Percentiles rank a stretch among this genome's conserved stretches.
phyloP scores from a whole-genome alignment of 2,329 filamentous ascomycete species.

The Hortaea werneckii region DNA sequence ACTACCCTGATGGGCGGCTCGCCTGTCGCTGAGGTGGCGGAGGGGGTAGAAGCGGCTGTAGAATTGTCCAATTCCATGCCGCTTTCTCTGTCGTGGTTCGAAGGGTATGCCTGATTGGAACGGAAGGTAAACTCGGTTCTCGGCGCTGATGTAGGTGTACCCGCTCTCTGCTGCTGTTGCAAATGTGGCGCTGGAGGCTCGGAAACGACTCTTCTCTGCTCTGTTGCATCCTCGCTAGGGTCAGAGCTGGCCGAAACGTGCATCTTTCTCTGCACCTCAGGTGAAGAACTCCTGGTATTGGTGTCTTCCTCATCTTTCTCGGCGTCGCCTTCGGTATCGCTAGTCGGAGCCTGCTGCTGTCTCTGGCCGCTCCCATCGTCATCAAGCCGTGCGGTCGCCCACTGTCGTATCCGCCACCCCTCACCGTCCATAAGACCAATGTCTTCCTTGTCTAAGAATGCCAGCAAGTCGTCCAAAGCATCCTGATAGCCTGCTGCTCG shows the following conservation, averaged over 20 bases:
- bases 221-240: slow-evolving; percentile 10
- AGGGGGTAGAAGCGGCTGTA: slow-evolving; percentile 23
- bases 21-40: not conserved
- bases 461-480: slow-evolving; percentile 79
- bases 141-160: slow-evolving; percentile 2
- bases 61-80: slow-evolving; percentile 19
- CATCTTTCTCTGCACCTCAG: slow-evolving; percentile 19
- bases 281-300: slow-evolving; percentile 37
- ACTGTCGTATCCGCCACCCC: slow-evolving; percentile 55
- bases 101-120: slow-evolving; percentile 43
- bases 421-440: slow-evolving; percentile 72
- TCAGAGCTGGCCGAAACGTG: slow-evolving; percentile 8
- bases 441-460: slow-evolving; percentile 72
- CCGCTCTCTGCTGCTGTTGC: slow-evolving; percentile 7
- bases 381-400: slow-evolving; percentile 60
- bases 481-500: slow-evolving; percentile 83
- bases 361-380: slow-evolving; percentile 32
- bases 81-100: slow-evolving; percentile 43
- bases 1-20: not conserved
- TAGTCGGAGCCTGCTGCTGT: slow-evolving; percentile 32
- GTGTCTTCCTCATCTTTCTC: slow-evolving; percentile 38
- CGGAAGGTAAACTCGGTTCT: slow-evolving; percentile 55
- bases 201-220: slow-evolving; percentile 14
- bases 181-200: slow-evolving; percentile 12
- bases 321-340: slow-evolving; percentile 61